phyloP scores from a whole-genome alignment of 345 rosid species.

The Syzygium oleosum region DNA sequence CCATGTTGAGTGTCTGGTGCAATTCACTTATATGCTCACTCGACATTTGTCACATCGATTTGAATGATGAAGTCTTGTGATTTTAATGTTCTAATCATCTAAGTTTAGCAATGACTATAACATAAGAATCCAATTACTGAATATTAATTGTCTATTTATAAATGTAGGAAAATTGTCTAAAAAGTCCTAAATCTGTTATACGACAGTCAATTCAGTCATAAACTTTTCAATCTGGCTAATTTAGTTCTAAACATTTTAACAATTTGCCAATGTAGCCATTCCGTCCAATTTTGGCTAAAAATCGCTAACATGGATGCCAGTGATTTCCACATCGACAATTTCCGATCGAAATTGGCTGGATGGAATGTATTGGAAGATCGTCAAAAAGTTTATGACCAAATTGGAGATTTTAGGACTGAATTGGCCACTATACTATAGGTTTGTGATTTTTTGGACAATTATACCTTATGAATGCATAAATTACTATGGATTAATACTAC shows the following conservation, averaged over 20 bases:
- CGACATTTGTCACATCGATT: background rate
- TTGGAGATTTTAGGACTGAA: background rate
- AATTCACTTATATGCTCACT: background rate
- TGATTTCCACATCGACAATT: no score
- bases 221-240: rapidly evolving
- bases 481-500: background rate
- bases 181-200: rapidly evolving
- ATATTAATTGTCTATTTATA: background rate
- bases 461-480: background rate
- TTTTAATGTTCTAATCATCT: background rate
- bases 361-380: rapidly evolving
- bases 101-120: background rate
- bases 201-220: rapidly evolving
- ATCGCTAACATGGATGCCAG: rapidly evolving
- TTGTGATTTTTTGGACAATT: background rate
- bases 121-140: rapidly evolving
- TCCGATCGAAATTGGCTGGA: background rate
- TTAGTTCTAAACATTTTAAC: rapidly evolving
- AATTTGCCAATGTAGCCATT: background rate
- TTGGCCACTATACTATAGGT: rapidly evolving
- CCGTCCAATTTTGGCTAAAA: background rate
- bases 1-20: background rate
- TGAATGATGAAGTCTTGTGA: background rate
- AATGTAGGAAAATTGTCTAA: background rate
- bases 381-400: background rate